Percentiles rank a stretch among this genome's conserved stretches.
These are phyloP conservation scores for Salix suchowensis DNA, from an alignment of 345 rosid genomes.

Conservation along the genomic window DNA sequence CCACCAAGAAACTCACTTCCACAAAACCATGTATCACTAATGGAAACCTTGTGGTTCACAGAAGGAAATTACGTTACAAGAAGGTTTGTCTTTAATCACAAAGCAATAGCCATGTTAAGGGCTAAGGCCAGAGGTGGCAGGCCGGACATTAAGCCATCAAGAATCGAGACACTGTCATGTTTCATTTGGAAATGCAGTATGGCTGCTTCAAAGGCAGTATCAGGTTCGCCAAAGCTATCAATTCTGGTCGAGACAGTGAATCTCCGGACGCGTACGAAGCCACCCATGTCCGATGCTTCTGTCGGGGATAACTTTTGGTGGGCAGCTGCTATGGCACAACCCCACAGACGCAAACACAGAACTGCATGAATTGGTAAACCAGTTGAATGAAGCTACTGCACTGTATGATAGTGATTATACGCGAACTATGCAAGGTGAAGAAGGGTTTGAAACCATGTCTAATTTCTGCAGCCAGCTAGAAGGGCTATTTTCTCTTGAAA, in stretches of 20 bases:
- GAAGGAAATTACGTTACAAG: constrained; percentile 7
- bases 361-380: neutral
- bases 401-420: neutral
- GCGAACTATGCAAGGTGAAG: neutral
- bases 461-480: neutral
- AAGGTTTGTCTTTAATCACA: neutral
- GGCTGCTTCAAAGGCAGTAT: neutral
- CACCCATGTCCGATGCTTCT: neutral
- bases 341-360: neutral
- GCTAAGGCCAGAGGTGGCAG: neutral
- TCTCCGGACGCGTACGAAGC: constrained; percentile 4
- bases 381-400: neutral
- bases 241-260: constrained; percentile 16
- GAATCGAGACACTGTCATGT: neutral
- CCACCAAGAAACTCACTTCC: constrained; percentile 12
- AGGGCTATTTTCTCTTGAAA: neutral
- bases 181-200: constrained; percentile 15
- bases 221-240: neutral
- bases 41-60: constrained; percentile 12
- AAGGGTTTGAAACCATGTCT: neutral
- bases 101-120: neutral
- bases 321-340: neutral
- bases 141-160: neutral
- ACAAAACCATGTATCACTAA: constrained; percentile 4
- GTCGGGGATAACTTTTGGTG: constrained; percentile 4